Base-by-base conservation (phyloP, 768 basidiomycete species). In the Hericium erinaceus region DNA sequence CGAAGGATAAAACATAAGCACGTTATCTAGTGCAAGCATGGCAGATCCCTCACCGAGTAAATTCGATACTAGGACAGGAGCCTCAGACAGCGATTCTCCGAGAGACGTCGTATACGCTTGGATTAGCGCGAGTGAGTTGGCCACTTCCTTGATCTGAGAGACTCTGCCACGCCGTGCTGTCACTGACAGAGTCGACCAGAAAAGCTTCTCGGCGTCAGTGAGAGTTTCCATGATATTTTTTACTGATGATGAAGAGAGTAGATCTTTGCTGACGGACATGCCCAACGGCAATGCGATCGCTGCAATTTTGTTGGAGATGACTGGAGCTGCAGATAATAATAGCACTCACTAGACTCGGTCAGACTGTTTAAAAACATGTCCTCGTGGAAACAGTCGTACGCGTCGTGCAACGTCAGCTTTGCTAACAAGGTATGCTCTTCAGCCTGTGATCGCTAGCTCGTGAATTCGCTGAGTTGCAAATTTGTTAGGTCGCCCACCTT, bases 361-460 rank as follows among this genome's bases (percentile, higher is more conserved):
- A 98, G 73, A 16, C 94, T 94, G 65, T 87, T 93, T 58, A 97
- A 75, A 67, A 94, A 89, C 75, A 97, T 89, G 67, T 98, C 94
- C 0, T 82, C 78, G 37, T 82, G 81, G 74, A 95, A 92, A 7
- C 83, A 83, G 39, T 79, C 78, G 62, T 94, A 85, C 1, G 87
- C 88, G 26, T 85, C 80, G 54, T 89, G 83, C 28, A 98, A 71
- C 0, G 83, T 84, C n/a, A 95, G 72, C 61, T 81, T 85, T 0
- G 87, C 94, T 66, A 90, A 77, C 0, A 97, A 72, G 3, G 80
- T 77, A 62, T 82, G 80, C 65, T 91, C 84, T 66, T 91, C 87
- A 10, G 85, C 84, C 89, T 94, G 57, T 38, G 8, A 18, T 16
- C 41, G 41, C 2, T 44, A 44, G 15, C 16, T 16, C 41, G 13